Evolutionary conservation across 331 rosid species (phyloP).

Genomic region (Malus hybrid): DNA sequence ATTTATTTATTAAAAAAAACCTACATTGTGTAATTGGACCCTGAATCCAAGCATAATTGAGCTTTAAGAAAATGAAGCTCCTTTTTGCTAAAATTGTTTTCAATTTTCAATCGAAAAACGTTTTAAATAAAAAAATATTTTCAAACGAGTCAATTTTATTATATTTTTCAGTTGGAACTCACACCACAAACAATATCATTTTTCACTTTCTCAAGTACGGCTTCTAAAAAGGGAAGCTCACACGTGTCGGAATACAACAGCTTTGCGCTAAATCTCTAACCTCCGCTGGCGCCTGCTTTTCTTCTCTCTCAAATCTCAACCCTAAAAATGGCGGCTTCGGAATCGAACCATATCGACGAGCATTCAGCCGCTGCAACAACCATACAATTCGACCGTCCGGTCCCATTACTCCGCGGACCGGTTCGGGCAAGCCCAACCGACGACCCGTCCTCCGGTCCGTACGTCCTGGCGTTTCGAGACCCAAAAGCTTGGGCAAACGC

Average conservation of each 20-base stretch:
- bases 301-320: neutral
- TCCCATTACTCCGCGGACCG: constrained; percentile 43
- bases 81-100: too few relatives aligned
- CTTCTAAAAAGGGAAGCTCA: neutral
- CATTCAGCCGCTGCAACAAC: constrained; percentile 50
- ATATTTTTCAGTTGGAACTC: too few relatives aligned
- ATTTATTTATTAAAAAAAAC: too few relatives aligned
- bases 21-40: too few relatives aligned
- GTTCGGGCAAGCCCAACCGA: constrained; percentile 27
- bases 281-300: neutral
- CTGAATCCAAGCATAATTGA: too few relatives aligned
- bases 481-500: constrained; percentile 51
- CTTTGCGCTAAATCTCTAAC: neutral
- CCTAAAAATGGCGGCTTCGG: constrained; percentile 22
- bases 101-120: too few relatives aligned
- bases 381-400: constrained; percentile 38
- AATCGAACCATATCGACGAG: constrained; percentile 28
- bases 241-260: neutral
- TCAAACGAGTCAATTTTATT: too few relatives aligned
- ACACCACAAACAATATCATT: neutral
- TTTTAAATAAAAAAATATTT: too few relatives aligned
- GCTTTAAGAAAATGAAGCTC: too few relatives aligned
- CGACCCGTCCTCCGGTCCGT: constrained; percentile 44
- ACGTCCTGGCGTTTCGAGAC: constrained; percentile 59
- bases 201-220: neutral